Base-by-base conservation (phyloP, 2,329 filamentous ascomycete species). In the Penicillium rolfsii region DNA sequence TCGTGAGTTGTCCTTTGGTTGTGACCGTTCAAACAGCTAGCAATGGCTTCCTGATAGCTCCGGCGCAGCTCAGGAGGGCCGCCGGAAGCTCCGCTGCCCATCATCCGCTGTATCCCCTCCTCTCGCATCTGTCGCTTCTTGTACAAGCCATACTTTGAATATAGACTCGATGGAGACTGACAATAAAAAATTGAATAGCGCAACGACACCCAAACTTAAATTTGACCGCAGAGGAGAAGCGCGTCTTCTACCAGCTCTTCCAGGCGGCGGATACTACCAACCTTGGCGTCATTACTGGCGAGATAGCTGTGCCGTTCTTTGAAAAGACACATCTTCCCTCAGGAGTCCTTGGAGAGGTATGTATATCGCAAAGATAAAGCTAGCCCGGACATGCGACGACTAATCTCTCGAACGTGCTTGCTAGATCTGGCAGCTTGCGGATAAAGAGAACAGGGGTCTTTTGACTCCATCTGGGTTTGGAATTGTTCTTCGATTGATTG, bases 371-470 rank as follows among this genome's bases (percentile, higher is more conserved):
- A 5, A 48, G 36, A 2, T 16, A 5, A n/a, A 30, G 14, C 22
- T 33, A n/a, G 1, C 12, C n/a, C 9, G 12, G 12, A 24, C 5
- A 3, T 36, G 19, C 16, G 30, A 5, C 11, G 28, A 49, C 63
- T 64, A 40, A 63, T 35, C 46, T 26, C 24, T 48, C n/a, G 40
- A 19, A 52, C 52, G n/a, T 38, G 16, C 54, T 58, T 33, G 66
- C 61, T 77, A 97, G 91, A 98, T 99, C 84, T 99, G 95, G 95
- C 94, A 98, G 80, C 95, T 99, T 76, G 94, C 95, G 69, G 95
- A 99, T 81, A 93, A 87, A 67, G 94, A 98, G 81, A 99, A 99
- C 81, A 88, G 93, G 66, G 95, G 95, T 55, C 90, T 98, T 68
- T 83, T 99, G 68, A 97, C 93, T 36, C 93, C 93, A 22, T 87